A percentile compares a stretch with the other conserved stretches of the same genome.
Evolutionary conservation across 495 filamentous ascomycete species (phyloP).

Genomic region (Podospora pseudopauciseta): DNA sequence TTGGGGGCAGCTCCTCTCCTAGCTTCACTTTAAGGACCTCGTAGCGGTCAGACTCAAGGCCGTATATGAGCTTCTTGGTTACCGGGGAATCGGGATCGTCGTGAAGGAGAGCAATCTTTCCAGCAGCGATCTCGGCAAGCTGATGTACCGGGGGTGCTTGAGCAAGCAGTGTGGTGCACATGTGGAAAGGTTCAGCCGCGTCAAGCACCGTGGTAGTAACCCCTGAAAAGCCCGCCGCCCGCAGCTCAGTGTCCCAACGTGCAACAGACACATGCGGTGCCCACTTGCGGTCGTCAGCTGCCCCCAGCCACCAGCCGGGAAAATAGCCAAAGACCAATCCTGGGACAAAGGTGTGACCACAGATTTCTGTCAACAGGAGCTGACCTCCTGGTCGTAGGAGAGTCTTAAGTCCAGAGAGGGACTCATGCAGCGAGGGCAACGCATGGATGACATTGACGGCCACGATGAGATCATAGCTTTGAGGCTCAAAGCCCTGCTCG

Average conservation of each 20-base stretch:
- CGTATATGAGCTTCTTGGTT: neutral
- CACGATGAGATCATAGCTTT: neutral
- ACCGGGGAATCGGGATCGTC: neutral
- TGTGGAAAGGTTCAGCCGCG: constrained; percentile 17
- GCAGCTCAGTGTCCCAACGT: constrained; percentile 42
- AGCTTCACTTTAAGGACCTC: neutral
- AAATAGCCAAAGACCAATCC: constrained; percentile 39
- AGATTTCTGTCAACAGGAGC: neutral
- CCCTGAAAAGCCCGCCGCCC: constrained; percentile 43
- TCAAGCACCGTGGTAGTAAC: constrained; percentile 35
- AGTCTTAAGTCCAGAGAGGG: neutral
- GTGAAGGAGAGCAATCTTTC: constrained; percentile 15
- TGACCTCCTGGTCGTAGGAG: neutral
- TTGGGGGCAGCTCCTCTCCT: constrained; percentile 10
- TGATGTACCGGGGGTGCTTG: neutral
- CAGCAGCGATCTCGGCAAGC: neutral
- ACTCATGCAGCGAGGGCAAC: neutral
- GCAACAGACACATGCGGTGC: constrained; percentile 22
- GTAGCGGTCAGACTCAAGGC: neutral
- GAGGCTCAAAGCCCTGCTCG: neutral
- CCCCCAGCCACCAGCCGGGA: constrained; percentile 29
- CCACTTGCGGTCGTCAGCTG: constrained; percentile 43
- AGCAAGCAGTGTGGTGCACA: constrained; percentile 14
- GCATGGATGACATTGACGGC: neutral
- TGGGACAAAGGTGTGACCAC: neutral